Evolutionary conservation across 495 filamentous ascomycete species (phyloP).

Genomic region (Bathelium albidoporum): DNA sequence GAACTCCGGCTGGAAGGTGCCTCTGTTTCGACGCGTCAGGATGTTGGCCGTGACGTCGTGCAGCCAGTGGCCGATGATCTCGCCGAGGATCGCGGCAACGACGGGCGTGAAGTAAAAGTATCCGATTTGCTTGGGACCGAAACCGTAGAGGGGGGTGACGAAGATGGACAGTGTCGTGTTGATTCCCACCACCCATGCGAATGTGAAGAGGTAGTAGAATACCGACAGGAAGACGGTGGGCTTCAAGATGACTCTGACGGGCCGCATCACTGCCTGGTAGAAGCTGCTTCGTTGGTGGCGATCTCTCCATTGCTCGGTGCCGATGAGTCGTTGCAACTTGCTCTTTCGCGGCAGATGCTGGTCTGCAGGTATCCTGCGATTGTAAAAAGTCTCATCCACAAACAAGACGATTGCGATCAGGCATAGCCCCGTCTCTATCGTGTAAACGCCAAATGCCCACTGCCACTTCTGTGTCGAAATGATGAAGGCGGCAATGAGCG

Average conservation of each 20-base stretch:
- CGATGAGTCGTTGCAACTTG: constrained; percentile 35
- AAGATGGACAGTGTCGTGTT: constrained; percentile 52
- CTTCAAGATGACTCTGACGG: constrained; percentile 39
- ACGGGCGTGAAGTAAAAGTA: constrained; percentile 54
- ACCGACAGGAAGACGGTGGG: constrained; percentile 39
- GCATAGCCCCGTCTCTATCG: constrained; percentile 38
- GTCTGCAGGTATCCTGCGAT: constrained; percentile 38
- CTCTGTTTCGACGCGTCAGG: constrained; percentile 40
- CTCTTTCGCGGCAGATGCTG: constrained; percentile 36
- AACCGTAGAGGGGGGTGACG: constrained; percentile 44
- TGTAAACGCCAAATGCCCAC: constrained; percentile 43
- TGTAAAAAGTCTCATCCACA: constrained; percentile 51
- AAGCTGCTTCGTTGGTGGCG: constrained; percentile 36
- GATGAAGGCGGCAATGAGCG: constrained; percentile 51
- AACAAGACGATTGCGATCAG: constrained; percentile 41
- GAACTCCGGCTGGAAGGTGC: constrained; percentile 49
- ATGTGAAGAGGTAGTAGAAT: constrained; percentile 48
- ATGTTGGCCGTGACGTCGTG: constrained; percentile 42
- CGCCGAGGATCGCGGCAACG: constrained; percentile 44
- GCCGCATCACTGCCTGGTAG: constrained; percentile 36
- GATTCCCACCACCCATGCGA: constrained; percentile 50
- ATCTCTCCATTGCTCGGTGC: constrained; percentile 38
- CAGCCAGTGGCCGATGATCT: constrained; percentile 48
- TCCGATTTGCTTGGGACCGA: constrained; percentile 43
- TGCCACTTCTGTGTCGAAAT: constrained; percentile 41